Conservation (phyloP, 2,329 filamentous ascomycete species). For the Alternaria dauci region DNA sequence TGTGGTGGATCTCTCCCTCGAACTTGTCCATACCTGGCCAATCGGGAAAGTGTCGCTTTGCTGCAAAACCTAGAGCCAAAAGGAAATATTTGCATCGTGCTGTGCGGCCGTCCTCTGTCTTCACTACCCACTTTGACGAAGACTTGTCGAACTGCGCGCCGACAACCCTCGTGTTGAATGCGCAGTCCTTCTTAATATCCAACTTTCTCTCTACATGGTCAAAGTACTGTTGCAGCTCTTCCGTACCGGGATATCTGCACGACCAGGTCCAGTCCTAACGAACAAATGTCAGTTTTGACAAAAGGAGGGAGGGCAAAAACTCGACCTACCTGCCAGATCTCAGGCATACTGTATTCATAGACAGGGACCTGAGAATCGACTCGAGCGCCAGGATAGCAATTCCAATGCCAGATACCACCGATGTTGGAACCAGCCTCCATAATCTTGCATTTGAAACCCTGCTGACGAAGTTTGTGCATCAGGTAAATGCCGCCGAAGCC, state of each 20-base stretch:
- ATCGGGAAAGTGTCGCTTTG: conserved; percentile 68
- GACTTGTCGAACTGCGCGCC: conserved; percentile 61
- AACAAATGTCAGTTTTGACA: background rate
- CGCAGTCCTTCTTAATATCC: conserved; percentile 64
- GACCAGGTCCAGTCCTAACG: conserved; percentile 65
- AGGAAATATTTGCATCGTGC: conserved; percentile 63
- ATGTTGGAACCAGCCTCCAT: conserved; percentile 53
- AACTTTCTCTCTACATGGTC: conserved; percentile 66
- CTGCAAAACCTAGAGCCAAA: conserved; percentile 65
- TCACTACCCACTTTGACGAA: conserved; percentile 60
- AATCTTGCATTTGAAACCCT: conserved; percentile 53
- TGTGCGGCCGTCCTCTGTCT: conserved; percentile 61
- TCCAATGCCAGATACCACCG: conserved; percentile 58
- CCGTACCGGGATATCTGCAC: conserved; percentile 60
- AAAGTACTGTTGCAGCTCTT: conserved; percentile 66
- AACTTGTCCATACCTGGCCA: conserved; percentile 68
- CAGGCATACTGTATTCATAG: conserved; percentile 58
- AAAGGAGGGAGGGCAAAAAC: background rate
- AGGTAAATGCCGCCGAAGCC: conserved; percentile 55
- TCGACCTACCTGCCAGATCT: conserved; percentile 54
- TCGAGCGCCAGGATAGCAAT: conserved; percentile 56
- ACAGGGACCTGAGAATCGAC: conserved; percentile 59
- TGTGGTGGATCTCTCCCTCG: conserved; percentile 67
- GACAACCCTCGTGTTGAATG: conserved; percentile 65
- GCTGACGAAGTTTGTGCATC: conserved; percentile 53